Base-by-base conservation (phyloP, 768 basidiomycete species). In the Leccinum variicolor region DNA sequence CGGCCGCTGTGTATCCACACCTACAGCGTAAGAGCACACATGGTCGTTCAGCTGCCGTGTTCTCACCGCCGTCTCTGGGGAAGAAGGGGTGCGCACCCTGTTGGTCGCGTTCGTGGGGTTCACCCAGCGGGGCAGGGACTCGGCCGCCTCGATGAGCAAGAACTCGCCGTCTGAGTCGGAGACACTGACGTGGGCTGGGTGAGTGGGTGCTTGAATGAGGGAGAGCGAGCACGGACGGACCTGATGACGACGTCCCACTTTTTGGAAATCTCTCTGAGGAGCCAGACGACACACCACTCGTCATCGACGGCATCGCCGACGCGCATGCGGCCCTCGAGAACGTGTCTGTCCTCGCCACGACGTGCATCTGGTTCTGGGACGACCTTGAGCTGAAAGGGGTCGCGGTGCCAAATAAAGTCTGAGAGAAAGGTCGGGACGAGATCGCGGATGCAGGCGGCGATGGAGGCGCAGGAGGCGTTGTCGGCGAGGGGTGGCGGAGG, bases 281-380 rank as follows among this genome's bases (percentile, higher is more conserved):
- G 76, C 92, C 92, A 98, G 17, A 98, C 94, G 14, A 83, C 80
- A 69, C 87, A 88, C 97, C 97, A 99, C 73, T 99, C 97, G 66
- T 99, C 97, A 71, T 99, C 95, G n/a, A 98, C 82, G 53, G 86
- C 90, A 73, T 99, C 97, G 3, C 97, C 96, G 23, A 98, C 90
- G 47, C 94, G 79, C 87, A 95, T 91, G 47, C 79, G 76, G 9
- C 95, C 94, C 66, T 93, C 86, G 1, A 98, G 73, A 43, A 85
- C 75, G 75, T 81, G 86, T n/a, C 72, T 77, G 14, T 71, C 65
- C 46, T 64, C 63, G 14, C 52, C 54, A n/a, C 33, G 60, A 11
- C 19, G 48, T n/a, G 63, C 60, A 62, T 84, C 76, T 21, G 77
- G 70, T 51, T 84, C 75, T 47, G 69, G 60, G 8, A 79, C 81